These are phyloP conservation scores for Epicoccum nigrum DNA, from an alignment of 2,329 filamentous ascomycete genomes.

Conservation along the genomic window DNA sequence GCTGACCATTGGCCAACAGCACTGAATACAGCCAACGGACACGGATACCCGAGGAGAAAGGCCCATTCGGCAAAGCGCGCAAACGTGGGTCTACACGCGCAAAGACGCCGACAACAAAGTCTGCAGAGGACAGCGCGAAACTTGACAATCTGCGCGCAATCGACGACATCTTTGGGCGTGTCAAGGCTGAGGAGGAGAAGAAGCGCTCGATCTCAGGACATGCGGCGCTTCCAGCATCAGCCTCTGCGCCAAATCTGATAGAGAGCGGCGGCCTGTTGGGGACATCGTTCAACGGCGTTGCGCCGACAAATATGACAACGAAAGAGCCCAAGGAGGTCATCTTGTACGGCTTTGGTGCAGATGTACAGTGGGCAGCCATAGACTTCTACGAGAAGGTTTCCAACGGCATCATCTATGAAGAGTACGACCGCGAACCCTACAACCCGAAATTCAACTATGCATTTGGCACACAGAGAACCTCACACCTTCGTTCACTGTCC, in stretches of 20 bases:
- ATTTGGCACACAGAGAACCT: conserved; percentile 71
- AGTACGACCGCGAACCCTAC: conserved; percentile 87
- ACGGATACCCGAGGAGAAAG: conserved; percentile 63
- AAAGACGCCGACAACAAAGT: conserved; percentile 64
- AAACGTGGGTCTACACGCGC: conserved; percentile 55
- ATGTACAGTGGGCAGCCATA: conserved; percentile 79
- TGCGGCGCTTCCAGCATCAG: conserved; percentile 35
- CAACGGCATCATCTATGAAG: conserved; percentile 81
- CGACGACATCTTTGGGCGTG: conserved; percentile 54
- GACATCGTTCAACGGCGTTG: conserved; percentile 36
- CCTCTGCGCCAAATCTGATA: conserved; percentile 41
- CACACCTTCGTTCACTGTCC: conserved; percentile 71
- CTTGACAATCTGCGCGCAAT: conserved; percentile 53
- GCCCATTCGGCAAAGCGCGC: conserved; percentile 64
- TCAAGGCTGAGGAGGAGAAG: conserved; percentile 40
- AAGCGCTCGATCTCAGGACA: conserved; percentile 34
- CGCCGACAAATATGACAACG: conserved; percentile 46
- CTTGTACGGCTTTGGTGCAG: conserved; percentile 79
- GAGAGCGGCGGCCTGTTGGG: conserved; percentile 35
- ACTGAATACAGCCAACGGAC: conserved; percentile 54
- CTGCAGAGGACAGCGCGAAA: conserved; percentile 60
- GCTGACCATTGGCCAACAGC: conserved; percentile 19
- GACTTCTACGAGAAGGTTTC: conserved; percentile 87
- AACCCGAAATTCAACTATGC: conserved; percentile 73
- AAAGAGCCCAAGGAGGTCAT: conserved; percentile 78